Percentiles rank a stretch among this genome's conserved stretches.
phyloP scores from a whole-genome alignment of 345 rosid genomes.

The Eucalyptus paniculata region DNA sequence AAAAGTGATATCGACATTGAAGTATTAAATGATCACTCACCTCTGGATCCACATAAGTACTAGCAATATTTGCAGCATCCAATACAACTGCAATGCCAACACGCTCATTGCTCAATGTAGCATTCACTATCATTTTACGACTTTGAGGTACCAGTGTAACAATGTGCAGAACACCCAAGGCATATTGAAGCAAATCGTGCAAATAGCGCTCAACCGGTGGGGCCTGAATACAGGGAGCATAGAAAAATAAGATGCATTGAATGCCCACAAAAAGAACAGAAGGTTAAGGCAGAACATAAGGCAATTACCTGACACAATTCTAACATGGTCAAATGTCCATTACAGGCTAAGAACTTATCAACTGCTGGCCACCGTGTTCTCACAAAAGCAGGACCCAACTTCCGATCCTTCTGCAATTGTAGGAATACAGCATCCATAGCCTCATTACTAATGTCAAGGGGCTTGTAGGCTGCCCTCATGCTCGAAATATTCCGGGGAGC shows the following conservation, averaged over 20 bases:
- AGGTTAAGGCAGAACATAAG: not conserved
- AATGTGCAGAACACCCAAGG: constrained; percentile 92
- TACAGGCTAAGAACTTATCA: constrained; percentile 56
- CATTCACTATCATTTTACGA: constrained; percentile 81
- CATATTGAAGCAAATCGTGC: constrained; percentile 96
- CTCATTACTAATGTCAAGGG: constrained; percentile 94
- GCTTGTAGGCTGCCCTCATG: constrained; percentile 86
- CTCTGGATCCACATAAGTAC: constrained; percentile 90
- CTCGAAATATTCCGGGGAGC: constrained; percentile 59
- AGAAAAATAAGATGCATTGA: not conserved
- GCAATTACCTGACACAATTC: constrained; percentile 84
- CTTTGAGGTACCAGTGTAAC: constrained; percentile 72
- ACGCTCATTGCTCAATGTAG: constrained; percentile 82
- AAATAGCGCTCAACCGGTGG: constrained; percentile 94
- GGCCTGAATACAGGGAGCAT: constrained; percentile 26
- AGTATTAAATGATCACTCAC: constrained; percentile 13
- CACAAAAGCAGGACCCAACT: constrained; percentile 88
- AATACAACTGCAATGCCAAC: constrained; percentile 85
- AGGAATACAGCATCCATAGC: constrained; percentile 83
- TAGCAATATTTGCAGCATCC: constrained; percentile 81
- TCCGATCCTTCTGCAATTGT: constrained; percentile 95
- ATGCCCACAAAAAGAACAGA: not conserved
- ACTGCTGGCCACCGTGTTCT: constrained; percentile 83
- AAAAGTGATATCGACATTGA: not conserved
- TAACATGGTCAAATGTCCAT: constrained; percentile 86